These are phyloP conservation scores for Debaryomyces castellii DNA, from an alignment of 805 yeast genomes.

Conservation along the genomic window DNA sequence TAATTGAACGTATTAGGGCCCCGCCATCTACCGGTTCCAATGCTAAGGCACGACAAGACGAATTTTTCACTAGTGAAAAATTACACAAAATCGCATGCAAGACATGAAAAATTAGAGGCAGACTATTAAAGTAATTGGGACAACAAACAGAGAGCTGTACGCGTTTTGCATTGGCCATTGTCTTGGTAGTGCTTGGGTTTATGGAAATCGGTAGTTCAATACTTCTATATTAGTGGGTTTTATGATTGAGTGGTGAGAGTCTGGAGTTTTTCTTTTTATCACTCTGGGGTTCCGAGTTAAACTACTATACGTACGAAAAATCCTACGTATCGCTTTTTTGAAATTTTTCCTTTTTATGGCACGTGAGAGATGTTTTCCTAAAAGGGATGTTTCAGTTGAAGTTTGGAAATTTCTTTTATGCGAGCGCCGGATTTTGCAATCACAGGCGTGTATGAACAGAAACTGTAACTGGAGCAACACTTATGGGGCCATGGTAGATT, in stretches of 20 bases:
- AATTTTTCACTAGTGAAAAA: slow-evolving; percentile 2
- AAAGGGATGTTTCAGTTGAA: background rate
- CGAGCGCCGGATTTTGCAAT: background rate
- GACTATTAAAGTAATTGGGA: too few species aligned
- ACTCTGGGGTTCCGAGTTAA: too few species aligned
- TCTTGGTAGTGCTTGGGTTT: too few species aligned
- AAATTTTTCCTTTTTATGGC: background rate
- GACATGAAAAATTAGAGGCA: too few species aligned
- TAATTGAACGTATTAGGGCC: background rate
- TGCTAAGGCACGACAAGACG: background rate
- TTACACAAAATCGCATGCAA: background rate
- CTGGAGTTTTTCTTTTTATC: too few species aligned
- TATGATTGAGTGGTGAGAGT: too few species aligned
- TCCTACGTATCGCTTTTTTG: too few species aligned
- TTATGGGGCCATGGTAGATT: background rate
- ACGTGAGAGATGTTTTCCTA: background rate
- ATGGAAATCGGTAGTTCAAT: too few species aligned
- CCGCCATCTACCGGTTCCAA: background rate
- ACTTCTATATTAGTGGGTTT: too few species aligned
- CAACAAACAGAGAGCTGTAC: background rate
- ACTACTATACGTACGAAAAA: too few species aligned
- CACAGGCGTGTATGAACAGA: background rate
- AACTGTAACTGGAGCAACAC: background rate
- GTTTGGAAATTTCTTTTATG: background rate
- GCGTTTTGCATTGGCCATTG: too few species aligned